phyloP scores from a whole-genome alignment of 2,329 filamentous ascomycete genomes.

The Penicillium frequentans region DNA sequence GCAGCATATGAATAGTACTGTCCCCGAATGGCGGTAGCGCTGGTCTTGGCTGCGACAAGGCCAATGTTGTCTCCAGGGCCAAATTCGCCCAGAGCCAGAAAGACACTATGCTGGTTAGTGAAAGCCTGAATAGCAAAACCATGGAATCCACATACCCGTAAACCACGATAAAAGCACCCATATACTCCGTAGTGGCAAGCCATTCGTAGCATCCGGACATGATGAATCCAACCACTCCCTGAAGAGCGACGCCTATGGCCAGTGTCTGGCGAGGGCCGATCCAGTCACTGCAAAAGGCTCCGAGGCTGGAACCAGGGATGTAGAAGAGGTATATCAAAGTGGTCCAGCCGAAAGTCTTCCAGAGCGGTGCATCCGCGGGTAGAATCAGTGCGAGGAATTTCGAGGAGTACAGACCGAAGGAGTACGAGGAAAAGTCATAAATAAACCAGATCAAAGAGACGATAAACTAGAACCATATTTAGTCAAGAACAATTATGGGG shows the following conservation, averaged over 20 bases:
- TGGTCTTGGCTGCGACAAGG: constrained; percentile 81
- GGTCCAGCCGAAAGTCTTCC: constrained; percentile 83
- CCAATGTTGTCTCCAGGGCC: constrained; percentile 93
- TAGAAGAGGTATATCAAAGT: constrained; percentile 88
- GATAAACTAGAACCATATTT: constrained; percentile 40
- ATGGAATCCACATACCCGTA: constrained; percentile 55
- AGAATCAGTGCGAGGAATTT: constrained; percentile 62
- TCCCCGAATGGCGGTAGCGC: constrained; percentile 82
- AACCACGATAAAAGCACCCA: constrained; percentile 75
- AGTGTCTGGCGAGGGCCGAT: constrained; percentile 77
- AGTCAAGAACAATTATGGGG: too few species aligned
- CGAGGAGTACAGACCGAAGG: constrained; percentile 81
- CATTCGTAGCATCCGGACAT: constrained; percentile 78
- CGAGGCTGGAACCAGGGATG: constrained; percentile 76
- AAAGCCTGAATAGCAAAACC: neutral
- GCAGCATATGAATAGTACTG: constrained; percentile 62
- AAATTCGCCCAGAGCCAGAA: constrained; percentile 74
- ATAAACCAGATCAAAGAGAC: constrained; percentile 82
- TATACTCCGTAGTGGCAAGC: constrained; percentile 65
- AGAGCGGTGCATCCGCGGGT: constrained; percentile 61
- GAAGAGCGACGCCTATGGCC: constrained; percentile 66
- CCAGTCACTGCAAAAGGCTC: constrained; percentile 74
- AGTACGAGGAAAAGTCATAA: constrained; percentile 82
- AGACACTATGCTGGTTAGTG: constrained; percentile 51
- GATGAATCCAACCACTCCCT: constrained; percentile 80